Evolutionary conservation across 2,329 filamentous ascomycete species (phyloP), one percentile per base, ranked within the genome.

Genomic region (Hymenoscyphus scutula): DNA sequence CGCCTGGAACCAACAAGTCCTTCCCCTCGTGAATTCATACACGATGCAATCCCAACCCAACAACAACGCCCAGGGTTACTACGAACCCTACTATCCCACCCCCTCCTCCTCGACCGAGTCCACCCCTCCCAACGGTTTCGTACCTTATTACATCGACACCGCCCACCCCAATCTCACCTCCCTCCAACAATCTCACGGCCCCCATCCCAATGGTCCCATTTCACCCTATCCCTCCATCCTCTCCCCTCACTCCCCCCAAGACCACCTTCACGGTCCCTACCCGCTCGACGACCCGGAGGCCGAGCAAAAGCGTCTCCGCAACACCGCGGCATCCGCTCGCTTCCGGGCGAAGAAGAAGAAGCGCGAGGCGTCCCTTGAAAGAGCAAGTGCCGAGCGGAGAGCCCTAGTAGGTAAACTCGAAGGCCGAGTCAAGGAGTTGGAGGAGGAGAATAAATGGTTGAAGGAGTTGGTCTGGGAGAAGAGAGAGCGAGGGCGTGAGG

Each of bases 261-360:
- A 69, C 19, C 51, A 48, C 41, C 41, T 48, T 19, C 41, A 48
- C 41, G 41, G 41, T 6, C 69, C 69, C 37, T 75, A 69, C 62
- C 76, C 74, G 37, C 72, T 65, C 45, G 62, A 62, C n/a, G 55
- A 72, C 48, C 62, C 62, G 1, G 62, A 63, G 32, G 58, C 62
- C 19, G 62, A 63, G 32, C 62, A 63, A 11, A 95, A 95, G 79
- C 87, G 92, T 53, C 86, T 91, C 62, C 87, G 92, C 65, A 96
- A 96, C 77, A 96, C 92, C 5, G 92, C 92, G 30, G 92, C 92
- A 60, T 92, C 88, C 68, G 92, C 92, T 15, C 88, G 92, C 56
- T 96, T 96, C 82, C 89, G 92, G 63, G 86, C 94, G 74, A 96
- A 96, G 86, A 96, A 96, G 87, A 96, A 96, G 84, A 90, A 93